Base-by-base conservation (phyloP, 164 flowering plant species). In the Vitis amurensis region DNA sequence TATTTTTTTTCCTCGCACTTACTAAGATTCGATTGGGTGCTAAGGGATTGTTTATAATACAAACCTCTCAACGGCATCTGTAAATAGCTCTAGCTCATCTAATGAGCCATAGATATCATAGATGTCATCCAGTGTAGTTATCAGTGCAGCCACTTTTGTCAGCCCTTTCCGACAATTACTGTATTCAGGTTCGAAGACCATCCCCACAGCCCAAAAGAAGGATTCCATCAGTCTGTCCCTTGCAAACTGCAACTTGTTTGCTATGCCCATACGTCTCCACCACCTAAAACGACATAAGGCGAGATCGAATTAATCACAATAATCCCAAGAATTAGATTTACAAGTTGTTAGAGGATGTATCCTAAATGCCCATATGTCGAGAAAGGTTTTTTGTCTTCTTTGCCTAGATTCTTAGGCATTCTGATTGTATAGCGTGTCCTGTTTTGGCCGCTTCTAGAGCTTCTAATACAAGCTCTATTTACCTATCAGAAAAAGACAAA, bases 81-180 rank as follows among this genome's bases (percentile, higher is more conserved):
- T 86, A 29, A 86, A 79, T 2, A 69, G 78, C 55, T 81, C 77
- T 3, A 86, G 64, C 61, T 86, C 87, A 31, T 82, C 81, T 59
- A 75, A 51, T 11, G 73, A 70, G 9, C 83, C 89, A 73, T 77
- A 82, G 56, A 82, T 74, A 73, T 86, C 89, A 57, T 78, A 83
- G 3, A 83, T 55, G 62, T 83, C 83, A 72, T 84, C 89, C 2
- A 86, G 65, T 37, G 66, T 60, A 10, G 86, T 74, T 12, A 84
- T 63, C 0, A 86, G 44, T 1, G 68, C 3, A 4, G 52, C 2
- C 11, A 71, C 73, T 71, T 83, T 83, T 3, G 82, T 70, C 8
- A 80, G 9, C 13, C 14, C 73, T 71, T 58, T 64, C 2, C 86
- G 77, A 11, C 72, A 73, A 4, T 47, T 6, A 1, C 79, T 64